Base-by-base conservation (phyloP, 2,329 filamentous ascomycete species). In the Mollisia scopiformis region DNA sequence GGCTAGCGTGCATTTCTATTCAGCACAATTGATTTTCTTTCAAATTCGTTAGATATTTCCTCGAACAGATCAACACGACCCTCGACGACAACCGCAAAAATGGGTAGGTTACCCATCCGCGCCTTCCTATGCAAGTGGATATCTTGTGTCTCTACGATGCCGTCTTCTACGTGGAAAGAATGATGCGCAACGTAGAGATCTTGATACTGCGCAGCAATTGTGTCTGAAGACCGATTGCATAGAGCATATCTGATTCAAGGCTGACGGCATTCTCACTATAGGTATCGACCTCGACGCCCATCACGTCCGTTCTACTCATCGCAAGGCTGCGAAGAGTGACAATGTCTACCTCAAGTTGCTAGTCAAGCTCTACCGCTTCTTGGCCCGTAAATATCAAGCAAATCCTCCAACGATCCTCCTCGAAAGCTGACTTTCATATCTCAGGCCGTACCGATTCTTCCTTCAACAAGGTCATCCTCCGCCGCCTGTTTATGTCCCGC, bases 401-500 rank as follows among this genome's bases (percentile, higher is more conserved):
- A 55, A 30, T 49, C 54, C 60, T 57, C 57, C 49, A 30, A 33
- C 27, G 4, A 4, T 3, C 41, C n/a, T 27, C 16, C 7, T 16
- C 21, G 11, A 47, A 23, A 47, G 2, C 43, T 57, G 14, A 58
- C 35, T 28, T 25, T 6, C 58, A 8, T 10, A 11, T 3, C 49
- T 57, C 74, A 96, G 92, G 93, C 83, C 93, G 95, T 78, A 99
- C 95, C 78, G 95, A 98, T 80, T 87, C 92, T 70, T 87, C 87
- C 83, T 99, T 99, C 91, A 99, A 99, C 91, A 96, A 97, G 87
- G 91, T 95, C 75, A 88, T 99, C 77, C 91, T 99, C 75, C 93
- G 94, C 80, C 92, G 95, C 76, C 90, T 99, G 66, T 97, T 97
- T 79, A 97, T 95, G 92, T 97, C 93, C 80, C 92, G 93, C 82